phyloP scores from a whole-genome alignment of 2,329 filamentous ascomycete genomes.

The Thermothelomyces thermophilus region DNA sequence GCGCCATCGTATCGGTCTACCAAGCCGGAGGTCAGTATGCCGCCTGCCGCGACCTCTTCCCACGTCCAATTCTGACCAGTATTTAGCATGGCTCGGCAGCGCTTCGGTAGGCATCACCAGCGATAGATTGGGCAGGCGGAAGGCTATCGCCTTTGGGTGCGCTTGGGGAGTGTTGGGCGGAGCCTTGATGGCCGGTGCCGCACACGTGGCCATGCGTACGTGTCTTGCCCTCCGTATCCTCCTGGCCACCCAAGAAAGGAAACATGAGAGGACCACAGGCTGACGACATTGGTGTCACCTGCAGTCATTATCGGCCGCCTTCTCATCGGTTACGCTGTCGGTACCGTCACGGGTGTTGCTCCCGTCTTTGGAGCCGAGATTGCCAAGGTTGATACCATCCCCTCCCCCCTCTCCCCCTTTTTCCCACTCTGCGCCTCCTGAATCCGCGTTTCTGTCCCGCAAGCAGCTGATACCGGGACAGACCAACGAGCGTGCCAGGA shows the following conservation, averaged over 20 bases:
- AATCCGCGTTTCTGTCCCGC: not conserved
- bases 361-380: slow-evolving; percentile 37
- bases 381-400: slow-evolving; percentile 28
- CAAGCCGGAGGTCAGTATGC: slow-evolving; percentile 32
- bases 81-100: slow-evolving; percentile 35
- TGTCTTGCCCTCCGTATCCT: not conserved
- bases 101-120: slow-evolving; percentile 35
- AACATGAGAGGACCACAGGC: not conserved
- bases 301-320: slow-evolving; percentile 35
- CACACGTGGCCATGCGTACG: slow-evolving; percentile 36
- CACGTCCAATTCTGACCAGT: not conserved
- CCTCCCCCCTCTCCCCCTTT: too few species aligned
- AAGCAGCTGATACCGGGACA: not conserved
- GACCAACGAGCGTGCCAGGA: slow-evolving; percentile 34
- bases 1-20: slow-evolving; percentile 36
- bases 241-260: not conserved
- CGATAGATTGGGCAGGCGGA: slow-evolving; percentile 33
- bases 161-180: slow-evolving; percentile 35
- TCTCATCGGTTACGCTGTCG: slow-evolving; percentile 34
- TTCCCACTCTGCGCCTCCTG: too few species aligned
- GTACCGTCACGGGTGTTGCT: slow-evolving; percentile 36
- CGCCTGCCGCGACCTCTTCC: not conserved
- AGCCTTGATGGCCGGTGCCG: slow-evolving; percentile 36
- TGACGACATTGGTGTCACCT: not conserved
- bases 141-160: slow-evolving; percentile 36